phyloP scores from a whole-genome alignment of 768 basidiomycete genomes.

The Naganishia antarctica region DNA sequence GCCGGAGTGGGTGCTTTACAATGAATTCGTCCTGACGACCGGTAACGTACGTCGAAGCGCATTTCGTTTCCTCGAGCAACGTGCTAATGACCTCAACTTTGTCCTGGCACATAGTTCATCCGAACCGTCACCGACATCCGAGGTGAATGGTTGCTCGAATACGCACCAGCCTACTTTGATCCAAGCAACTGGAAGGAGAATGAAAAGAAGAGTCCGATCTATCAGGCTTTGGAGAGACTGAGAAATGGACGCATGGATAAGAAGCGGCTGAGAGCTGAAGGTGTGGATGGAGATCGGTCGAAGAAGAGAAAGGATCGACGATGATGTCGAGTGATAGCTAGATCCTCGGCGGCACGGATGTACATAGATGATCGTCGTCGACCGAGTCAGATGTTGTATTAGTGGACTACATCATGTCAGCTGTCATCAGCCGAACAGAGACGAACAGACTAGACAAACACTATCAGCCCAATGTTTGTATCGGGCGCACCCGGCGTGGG shows the following conservation, averaged over 20 bases:
- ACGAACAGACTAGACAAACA: neutral
- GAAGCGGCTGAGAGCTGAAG: conserved; percentile 15
- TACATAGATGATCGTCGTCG: too few species aligned
- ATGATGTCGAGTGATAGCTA: neutral
- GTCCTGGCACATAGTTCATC: conserved; percentile 57
- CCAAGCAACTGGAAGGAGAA: conserved; percentile 37
- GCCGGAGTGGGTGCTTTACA: conserved; percentile 89
- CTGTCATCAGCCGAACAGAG: neutral
- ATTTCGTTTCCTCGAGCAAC: neutral
- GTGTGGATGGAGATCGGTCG: conserved; percentile 12
- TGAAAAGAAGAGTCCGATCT: conserved; percentile 22
- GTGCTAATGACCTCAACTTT: neutral
- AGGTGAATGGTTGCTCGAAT: conserved; percentile 77
- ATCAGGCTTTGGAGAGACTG: conserved; percentile 22
- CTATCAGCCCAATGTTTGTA: too few species aligned
- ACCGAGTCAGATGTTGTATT: neutral
- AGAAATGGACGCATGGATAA: conserved; percentile 19
- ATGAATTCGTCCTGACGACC: conserved; percentile 91
- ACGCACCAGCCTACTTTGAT: conserved; percentile 66
- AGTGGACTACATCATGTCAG: neutral
- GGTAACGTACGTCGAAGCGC: conserved; percentile 45
- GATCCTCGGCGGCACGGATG: too few species aligned
- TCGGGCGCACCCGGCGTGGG: conserved; percentile 8
- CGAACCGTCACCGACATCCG: conserved; percentile 82
- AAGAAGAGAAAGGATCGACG: conserved; percentile 20